phyloP scores from a whole-genome alignment of 495 filamentous ascomycete genomes.

The Emericellopsis terricola region DNA sequence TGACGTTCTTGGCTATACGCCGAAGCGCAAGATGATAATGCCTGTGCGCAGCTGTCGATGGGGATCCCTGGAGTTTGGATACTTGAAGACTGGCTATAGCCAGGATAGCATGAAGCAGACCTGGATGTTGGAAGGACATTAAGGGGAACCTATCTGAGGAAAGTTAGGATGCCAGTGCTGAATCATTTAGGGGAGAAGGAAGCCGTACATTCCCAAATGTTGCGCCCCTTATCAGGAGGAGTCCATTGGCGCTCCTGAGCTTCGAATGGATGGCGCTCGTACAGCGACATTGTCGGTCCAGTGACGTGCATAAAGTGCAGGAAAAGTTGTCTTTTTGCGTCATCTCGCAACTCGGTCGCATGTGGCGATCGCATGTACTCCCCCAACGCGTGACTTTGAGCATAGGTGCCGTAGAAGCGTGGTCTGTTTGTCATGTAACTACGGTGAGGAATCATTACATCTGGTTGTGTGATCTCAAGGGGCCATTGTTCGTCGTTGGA shows the following conservation, averaged over 20 bases:
- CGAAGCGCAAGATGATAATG: constrained; percentile 83
- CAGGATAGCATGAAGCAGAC: constrained; percentile 79
- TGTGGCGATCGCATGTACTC: constrained; percentile 56
- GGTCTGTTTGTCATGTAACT: too few species aligned
- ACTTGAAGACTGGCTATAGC: constrained; percentile 81
- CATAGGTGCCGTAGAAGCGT: neutral
- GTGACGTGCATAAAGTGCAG: constrained; percentile 86
- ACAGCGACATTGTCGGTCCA: constrained; percentile 72
- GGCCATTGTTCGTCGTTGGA: too few species aligned
- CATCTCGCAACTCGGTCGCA: constrained; percentile 69
- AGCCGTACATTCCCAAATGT: constrained; percentile 53
- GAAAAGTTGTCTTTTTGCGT: constrained; percentile 70
- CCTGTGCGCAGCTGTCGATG: constrained; percentile 63
- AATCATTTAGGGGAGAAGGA: neutral
- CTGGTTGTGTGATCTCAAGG: too few species aligned
- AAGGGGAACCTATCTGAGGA: constrained; percentile 56
- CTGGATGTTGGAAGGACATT: constrained; percentile 65
- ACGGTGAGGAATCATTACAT: too few species aligned
- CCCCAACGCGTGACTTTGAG: constrained; percentile 22
- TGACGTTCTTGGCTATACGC: constrained; percentile 55
- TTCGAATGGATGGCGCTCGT: constrained; percentile 69
- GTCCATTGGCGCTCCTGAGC: constrained; percentile 13
- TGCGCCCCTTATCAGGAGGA: constrained; percentile 29
- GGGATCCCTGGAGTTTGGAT: constrained; percentile 54
- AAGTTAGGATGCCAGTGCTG: constrained; percentile 3